phyloP scores from a whole-genome alignment of 2,329 filamentous ascomycete genomes.

The Tolypocladium guangdongense region DNA sequence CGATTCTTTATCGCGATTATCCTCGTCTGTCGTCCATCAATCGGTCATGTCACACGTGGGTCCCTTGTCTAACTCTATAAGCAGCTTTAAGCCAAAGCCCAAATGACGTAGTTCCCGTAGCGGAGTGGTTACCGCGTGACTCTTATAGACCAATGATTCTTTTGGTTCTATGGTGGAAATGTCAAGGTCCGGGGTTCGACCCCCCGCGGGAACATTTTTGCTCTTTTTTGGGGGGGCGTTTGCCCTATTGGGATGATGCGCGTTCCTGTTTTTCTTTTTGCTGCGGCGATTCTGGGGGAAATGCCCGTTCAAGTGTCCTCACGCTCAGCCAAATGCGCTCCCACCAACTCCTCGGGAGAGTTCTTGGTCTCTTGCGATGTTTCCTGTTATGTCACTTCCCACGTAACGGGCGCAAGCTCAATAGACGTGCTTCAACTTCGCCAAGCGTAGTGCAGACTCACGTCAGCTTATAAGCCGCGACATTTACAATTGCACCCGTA shows the following conservation, averaged over 20 bases:
- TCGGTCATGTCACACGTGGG: neutral
- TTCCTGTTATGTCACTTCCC: too few relatives aligned
- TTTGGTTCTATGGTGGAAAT: conserved; percentile 13
- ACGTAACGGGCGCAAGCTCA: too few relatives aligned
- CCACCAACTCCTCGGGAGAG: too few relatives aligned
- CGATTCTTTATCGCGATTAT: neutral
- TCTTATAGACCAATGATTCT: conserved; percentile 13
- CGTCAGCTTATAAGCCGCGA: neutral
- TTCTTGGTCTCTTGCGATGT: too few relatives aligned
- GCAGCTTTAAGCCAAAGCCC: neutral
- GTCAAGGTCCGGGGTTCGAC: conserved; percentile 18
- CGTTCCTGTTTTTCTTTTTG: neutral
- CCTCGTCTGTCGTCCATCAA: neutral
- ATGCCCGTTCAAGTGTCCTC: too few relatives aligned
- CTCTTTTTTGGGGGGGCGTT: neutral
- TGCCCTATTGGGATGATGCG: neutral
- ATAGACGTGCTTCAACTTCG: too few relatives aligned
- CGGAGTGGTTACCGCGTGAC: conserved; percentile 19
- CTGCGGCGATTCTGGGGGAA: too few relatives aligned
- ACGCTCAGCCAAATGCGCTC: too few relatives aligned
- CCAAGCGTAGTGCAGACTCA: neutral
- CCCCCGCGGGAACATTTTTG: conserved; percentile 14
- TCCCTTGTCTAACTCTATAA: neutral
- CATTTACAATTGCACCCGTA: too few relatives aligned
- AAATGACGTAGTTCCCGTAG: conserved; percentile 12